phyloP scores from a whole-genome alignment of 208 protist genomes.

The Crithidia expoeki region DNA sequence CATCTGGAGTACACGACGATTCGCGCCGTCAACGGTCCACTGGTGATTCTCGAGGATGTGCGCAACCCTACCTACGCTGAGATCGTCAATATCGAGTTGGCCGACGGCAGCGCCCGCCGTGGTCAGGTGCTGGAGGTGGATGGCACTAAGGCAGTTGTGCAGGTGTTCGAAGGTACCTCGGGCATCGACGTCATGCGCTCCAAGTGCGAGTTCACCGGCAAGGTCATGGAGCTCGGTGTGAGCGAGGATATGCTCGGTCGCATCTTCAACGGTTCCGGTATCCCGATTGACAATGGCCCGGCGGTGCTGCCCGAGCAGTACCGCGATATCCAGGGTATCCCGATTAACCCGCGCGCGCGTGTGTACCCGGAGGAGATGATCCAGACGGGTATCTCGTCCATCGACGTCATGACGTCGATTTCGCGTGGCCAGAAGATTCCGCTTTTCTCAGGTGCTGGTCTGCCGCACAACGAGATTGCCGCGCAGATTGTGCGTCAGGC shows the following conservation, averaged over 20 bases:
- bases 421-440: constrained; percentile 99
- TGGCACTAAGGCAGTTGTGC: constrained; percentile 99
- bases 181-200: constrained; percentile 98
- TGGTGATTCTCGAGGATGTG: constrained; percentile 99
- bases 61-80: constrained; percentile 98
- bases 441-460: constrained; percentile 99
- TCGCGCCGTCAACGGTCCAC: constrained; percentile 98
- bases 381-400: constrained; percentile 99
- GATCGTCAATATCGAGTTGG: constrained; percentile 99
- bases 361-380: constrained; percentile 99
- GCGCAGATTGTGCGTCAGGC: constrained; percentile 99
- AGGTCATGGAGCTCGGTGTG: constrained; percentile 98
- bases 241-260: constrained; percentile 99
- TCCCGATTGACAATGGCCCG: constrained; percentile 99
- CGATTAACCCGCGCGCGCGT: constrained; percentile 99
- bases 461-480: constrained; percentile 99
- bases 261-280: constrained; percentile 99
- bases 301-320: constrained; percentile 98
- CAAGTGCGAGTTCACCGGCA: constrained; percentile 98
- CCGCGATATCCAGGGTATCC: constrained; percentile 99
- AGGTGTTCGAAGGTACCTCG: constrained; percentile 99
- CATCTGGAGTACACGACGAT: constrained; percentile 99
- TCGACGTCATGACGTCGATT: constrained; percentile 99
- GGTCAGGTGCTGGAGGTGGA: constrained; percentile 99
- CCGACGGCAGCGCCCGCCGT: constrained; percentile 94